Conservation (phyloP, 805 yeast species). For the Scheffersomyces ergatensis region DNA sequence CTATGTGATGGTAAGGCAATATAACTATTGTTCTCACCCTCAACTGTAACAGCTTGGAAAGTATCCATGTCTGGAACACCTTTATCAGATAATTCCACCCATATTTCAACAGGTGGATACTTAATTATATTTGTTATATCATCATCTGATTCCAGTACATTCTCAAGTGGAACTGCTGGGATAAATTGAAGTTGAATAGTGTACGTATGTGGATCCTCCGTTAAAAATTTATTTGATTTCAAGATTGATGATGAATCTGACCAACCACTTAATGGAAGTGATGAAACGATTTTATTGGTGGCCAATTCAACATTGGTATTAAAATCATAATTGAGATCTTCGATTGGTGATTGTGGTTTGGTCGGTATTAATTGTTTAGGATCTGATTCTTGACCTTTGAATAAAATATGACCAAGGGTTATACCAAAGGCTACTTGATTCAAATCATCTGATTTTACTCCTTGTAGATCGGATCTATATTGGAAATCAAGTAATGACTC, state of each 20-base stretch:
- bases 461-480: constrained; percentile 19
- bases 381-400: constrained; percentile 14
- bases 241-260: constrained; percentile 9
- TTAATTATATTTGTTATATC: constrained; percentile 14
- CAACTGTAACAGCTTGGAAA: constrained; percentile 42
- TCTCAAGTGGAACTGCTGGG: constrained; percentile 19
- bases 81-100: constrained; percentile 44
- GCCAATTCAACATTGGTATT: constrained; percentile 31
- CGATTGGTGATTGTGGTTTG: constrained; percentile 3
- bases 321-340: constrained; percentile 19
- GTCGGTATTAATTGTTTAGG: constrained; percentile 6
- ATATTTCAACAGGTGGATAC: constrained; percentile 56
- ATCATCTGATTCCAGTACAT: constrained; percentile 26
- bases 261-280: constrained; percentile 22
- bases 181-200: constrained; percentile 44
- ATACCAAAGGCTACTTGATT: constrained; percentile 30
- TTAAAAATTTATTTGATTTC: constrained; percentile 20
- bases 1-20: constrained; percentile 40
- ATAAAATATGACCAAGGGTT: constrained; percentile 39
- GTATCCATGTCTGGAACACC: constrained; percentile 35
- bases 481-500: constrained; percentile 21
- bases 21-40: constrained; percentile 40
- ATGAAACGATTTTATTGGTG: constrained; percentile 28
- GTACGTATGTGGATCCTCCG: constrained; percentile 31
- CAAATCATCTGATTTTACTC: constrained; percentile 14